Evolutionary conservation across 768 basidiomycete species (phyloP).

Genomic region (Tephrocybe sp.): DNA sequence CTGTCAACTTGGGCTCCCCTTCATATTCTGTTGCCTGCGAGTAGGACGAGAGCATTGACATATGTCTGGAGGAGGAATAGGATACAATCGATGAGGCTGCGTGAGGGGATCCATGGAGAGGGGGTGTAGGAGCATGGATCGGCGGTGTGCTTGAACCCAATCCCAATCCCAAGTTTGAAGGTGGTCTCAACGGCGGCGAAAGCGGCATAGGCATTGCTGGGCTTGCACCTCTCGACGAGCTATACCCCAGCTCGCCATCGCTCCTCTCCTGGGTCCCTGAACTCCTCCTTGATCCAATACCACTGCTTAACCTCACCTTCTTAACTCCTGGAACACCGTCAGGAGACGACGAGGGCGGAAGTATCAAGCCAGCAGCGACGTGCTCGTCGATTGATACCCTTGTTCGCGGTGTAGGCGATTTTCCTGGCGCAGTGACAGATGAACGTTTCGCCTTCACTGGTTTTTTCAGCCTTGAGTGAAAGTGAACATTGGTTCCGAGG

Average conservation of each 20-base stretch:
- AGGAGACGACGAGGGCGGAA: neutral
- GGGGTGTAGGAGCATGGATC: neutral
- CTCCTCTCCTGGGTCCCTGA: conserved; percentile 2
- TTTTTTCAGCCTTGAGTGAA: conserved; percentile 74
- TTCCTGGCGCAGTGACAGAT: conserved; percentile 25
- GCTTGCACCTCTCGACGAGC: neutral
- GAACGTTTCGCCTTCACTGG: conserved; percentile 74
- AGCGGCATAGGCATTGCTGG: neutral
- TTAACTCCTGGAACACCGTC: neutral
- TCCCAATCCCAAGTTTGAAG: neutral
- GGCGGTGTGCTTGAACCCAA: neutral
- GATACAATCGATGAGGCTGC: neutral
- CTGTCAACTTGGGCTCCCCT: neutral
- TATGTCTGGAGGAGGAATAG: conserved; percentile 4
- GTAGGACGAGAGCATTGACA: conserved; percentile 8
- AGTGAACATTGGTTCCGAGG: conserved; percentile 56
- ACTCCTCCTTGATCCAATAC: conserved; percentile 1
- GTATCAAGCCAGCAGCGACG: conserved; percentile 1
- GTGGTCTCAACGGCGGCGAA: neutral
- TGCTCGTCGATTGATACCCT: conserved; percentile 16
- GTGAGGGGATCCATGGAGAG: neutral
- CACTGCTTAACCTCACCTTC: neutral
- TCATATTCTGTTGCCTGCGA: conserved; percentile 4
- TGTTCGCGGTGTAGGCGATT: conserved; percentile 22
- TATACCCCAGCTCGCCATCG: conserved; percentile 1